Conservation (phyloP, 345 rosid species). For the Salix brachista region DNA sequence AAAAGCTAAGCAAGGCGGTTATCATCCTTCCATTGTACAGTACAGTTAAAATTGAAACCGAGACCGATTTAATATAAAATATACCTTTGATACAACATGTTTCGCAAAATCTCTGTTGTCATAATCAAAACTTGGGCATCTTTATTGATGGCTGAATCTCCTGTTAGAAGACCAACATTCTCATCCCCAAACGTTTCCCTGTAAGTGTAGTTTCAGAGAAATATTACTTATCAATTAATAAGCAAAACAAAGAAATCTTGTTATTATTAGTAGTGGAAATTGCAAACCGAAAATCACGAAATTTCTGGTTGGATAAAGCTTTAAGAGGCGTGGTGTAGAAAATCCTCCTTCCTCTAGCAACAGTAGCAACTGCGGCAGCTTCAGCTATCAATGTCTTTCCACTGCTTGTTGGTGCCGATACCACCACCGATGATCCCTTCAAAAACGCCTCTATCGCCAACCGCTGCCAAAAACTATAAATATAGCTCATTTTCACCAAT, state of each 20-base stretch:
- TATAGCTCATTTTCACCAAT: not conserved
- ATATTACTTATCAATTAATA: not conserved
- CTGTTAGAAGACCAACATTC: constrained; percentile 89
- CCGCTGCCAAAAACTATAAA: constrained; percentile 37
- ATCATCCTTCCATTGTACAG: not conserved
- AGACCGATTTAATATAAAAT: too few species aligned
- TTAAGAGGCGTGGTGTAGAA: constrained; percentile 95
- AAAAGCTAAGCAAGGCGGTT: too few species aligned
- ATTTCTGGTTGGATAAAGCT: constrained; percentile 95
- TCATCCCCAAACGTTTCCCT: constrained; percentile 90
- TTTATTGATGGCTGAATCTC: constrained; percentile 78
- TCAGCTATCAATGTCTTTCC: constrained; percentile 97
- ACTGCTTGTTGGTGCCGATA: constrained; percentile 94
- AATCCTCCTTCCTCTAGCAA: constrained; percentile 72
- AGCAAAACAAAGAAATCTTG: not conserved
- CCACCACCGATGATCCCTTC: constrained; percentile 83
- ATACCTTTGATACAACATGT: constrained; percentile 94
- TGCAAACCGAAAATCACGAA: constrained; percentile 81
- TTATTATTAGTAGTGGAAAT: not conserved
- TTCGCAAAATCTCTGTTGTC: constrained; percentile 95
- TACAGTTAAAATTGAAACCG: too few species aligned
- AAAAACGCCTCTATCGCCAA: constrained; percentile 75
- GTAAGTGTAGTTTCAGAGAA: not conserved
- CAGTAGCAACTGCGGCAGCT: constrained; percentile 89
- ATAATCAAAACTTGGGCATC: constrained; percentile 82